A percentile compares a stretch with the other conserved stretches of the same genome.
These are phyloP conservation scores for Scheffersomyces segobiensis DNA, from an alignment of 1,139 yeast species.

Conservation along the genomic window DNA sequence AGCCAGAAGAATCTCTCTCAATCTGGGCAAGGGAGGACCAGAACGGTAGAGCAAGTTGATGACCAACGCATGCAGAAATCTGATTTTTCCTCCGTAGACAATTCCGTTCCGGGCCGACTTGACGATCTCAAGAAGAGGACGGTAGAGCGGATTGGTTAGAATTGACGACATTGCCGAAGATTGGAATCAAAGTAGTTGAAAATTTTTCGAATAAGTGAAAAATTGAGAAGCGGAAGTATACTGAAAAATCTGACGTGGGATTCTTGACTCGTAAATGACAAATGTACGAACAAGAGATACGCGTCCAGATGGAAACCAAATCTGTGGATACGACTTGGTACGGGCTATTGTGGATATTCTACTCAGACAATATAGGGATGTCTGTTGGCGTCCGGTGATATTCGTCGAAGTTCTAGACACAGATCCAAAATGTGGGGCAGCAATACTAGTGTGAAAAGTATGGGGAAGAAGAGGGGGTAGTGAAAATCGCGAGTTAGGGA, in stretches of 20 bases:
- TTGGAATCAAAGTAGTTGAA: not conserved
- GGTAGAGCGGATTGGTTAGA: conserved; percentile 17
- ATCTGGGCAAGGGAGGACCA: conserved; percentile 48
- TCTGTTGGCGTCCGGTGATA: not conserved
- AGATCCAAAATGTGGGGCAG: not conserved
- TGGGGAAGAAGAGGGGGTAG: not conserved
- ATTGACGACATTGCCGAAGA: conserved; percentile 5
- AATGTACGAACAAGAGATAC: not conserved
- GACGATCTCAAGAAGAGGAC: conserved; percentile 42
- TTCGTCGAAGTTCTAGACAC: not conserved
- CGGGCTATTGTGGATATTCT: not conserved
- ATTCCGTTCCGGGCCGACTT: conserved; percentile 52
- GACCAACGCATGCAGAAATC: conserved; percentile 75
- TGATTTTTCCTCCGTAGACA: conserved; percentile 71
- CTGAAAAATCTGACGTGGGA: no score
- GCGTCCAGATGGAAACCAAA: not conserved
- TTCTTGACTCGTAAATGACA: not conserved
- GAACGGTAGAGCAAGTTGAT: conserved; percentile 58
- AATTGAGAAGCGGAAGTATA: no score
- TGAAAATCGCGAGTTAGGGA: not conserved
- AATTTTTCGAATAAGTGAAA: not conserved
- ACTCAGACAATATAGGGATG: not conserved
- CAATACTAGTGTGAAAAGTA: not conserved
- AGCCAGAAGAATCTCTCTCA: conserved; percentile 52
- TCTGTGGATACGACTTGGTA: not conserved